Evolutionary conservation across 768 basidiomycete genomes (phyloP), one percentile per base, ranked within the genome.

Genomic region (Tylopilus sp.): DNA sequence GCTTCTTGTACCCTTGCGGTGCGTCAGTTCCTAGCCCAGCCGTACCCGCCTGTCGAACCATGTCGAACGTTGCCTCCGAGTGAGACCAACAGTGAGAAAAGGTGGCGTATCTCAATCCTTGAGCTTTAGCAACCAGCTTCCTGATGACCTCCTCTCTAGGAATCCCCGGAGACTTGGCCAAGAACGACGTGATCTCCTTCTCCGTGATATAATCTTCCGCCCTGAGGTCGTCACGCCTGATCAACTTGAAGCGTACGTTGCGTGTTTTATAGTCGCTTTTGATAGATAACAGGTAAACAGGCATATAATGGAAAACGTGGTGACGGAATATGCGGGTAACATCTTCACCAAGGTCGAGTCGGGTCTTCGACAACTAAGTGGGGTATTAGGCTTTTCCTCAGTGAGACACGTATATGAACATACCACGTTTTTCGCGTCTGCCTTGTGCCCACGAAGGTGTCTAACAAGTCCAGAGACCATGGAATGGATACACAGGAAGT

Each of bases 11-110:
- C 28, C 51, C 36, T n/a, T 28, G 36, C 12, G 21, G 44, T 9
- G 44, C 26, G 6, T 46, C 21, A 1, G 36, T 6, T 8, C 50
- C 44, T 17, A 24, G 26, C 22, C 34, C 43, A 1, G 6, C 26
- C 12, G 12, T 1, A 12, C 44, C 44, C 4, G 36, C 51, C 4
- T 14, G 10, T n/a, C 38, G 28, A 8, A 52, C 44, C 51, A 24
- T 30, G 4, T 38, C 44, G 4, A 45, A 52, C 4, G 44, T 38
- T 3, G 44, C 34, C n/a, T 52, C 51, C 8, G 3, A 8, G 14
- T 19, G 17, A 17, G 4, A 25, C 51, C 44, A 52, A n/a, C 51
- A 44, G 14, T 52, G 51, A 1, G 51, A 52, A n/a, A 52, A 52
- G 6, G 46, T 29, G 22, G 51, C 51, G 5, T 45, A 52, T 29